Conservation (phyloP, 495 filamentous ascomycete genomes). For the Trypethelium eluteriae region DNA sequence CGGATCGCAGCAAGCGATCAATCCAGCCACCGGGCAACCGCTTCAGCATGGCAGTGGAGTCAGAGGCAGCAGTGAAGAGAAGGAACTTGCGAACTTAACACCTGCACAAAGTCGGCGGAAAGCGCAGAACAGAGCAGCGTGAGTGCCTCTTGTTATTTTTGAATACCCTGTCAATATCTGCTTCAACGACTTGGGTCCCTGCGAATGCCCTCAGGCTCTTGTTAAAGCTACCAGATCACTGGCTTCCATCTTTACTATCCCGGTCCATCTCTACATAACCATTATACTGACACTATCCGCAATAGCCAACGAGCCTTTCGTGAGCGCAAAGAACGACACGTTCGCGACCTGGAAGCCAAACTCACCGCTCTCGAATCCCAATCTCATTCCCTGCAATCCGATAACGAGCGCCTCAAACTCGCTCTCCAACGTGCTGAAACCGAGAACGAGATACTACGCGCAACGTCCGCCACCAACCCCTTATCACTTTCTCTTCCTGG, state of each 20-base stretch:
- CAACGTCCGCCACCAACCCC: conserved; percentile 29
- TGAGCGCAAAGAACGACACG: conserved; percentile 90
- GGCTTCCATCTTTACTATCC: too few relatives aligned
- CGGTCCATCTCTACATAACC: neutral
- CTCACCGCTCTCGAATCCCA: conserved; percentile 62
- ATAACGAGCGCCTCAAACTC: conserved; percentile 78
- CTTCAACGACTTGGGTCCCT: neutral
- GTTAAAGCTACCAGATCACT: neutral
- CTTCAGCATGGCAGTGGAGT: conserved; percentile 8
- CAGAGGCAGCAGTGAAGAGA: conserved; percentile 49
- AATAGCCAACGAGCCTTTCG: conserved; percentile 88
- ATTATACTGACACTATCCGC: conserved; percentile 13
- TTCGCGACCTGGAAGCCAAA: conserved; percentile 84
- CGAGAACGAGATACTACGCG: conserved; percentile 92
- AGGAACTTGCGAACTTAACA: conserved; percentile 52
- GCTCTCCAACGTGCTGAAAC: conserved; percentile 71
- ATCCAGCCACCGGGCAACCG: conserved; percentile 1
- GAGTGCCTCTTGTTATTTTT: conserved; percentile 34
- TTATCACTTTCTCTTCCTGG: conserved; percentile 21
- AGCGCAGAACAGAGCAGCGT: conserved; percentile 95
- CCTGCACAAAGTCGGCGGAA: conserved; percentile 82
- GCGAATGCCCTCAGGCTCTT: neutral
- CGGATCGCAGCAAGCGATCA: conserved; percentile 3
- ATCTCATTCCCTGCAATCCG: conserved; percentile 49
- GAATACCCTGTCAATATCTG: neutral